Evolutionary conservation across 495 filamentous ascomycete species (phyloP).

Genomic region (Talaromyces ruber): DNA sequence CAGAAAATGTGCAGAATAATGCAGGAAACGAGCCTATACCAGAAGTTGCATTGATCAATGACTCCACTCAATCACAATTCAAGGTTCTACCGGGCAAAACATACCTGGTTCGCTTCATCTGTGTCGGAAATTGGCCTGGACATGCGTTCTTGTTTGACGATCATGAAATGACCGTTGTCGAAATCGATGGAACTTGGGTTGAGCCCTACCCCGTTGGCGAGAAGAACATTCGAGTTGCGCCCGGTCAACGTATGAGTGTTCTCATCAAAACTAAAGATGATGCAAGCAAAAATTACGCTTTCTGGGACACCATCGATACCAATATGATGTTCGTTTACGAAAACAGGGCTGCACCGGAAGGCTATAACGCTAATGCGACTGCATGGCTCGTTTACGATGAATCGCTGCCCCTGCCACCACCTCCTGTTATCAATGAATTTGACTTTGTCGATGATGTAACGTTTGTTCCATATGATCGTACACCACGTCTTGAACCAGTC

Average conservation of each 20-base stretch:
- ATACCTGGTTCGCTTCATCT: conserved; percentile 64
- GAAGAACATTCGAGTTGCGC: conserved; percentile 50
- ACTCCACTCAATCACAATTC: conserved; percentile 37
- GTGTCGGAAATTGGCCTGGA: conserved; percentile 48
- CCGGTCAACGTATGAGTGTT: conserved; percentile 66
- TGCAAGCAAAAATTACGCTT: conserved; percentile 39
- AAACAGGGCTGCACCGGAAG: conserved; percentile 14
- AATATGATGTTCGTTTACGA: conserved; percentile 45
- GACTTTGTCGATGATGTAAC: conserved; percentile 64
- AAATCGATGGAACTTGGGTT: conserved; percentile 65
- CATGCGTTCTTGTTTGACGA: conserved; percentile 45
- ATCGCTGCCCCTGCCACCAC: conserved; percentile 43
- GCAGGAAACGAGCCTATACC: conserved; percentile 55
- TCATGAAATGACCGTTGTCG: conserved; percentile 55
- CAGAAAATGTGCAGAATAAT: conserved; percentile 35
- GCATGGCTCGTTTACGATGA: conserved; percentile 73
- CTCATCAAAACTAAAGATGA: conserved; percentile 49
- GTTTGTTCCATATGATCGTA: conserved; percentile 59
- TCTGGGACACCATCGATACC: conserved; percentile 50
- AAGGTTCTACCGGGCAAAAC: conserved; percentile 39
- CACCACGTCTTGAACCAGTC: conserved; percentile 29
- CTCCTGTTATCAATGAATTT: conserved; percentile 48
- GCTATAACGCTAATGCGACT: conserved; percentile 63
- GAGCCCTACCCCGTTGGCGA: conserved; percentile 43
- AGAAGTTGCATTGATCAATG: conserved; percentile 61